A percentile compares a stretch with the other conserved stretches of the same genome.
phyloP scores from a whole-genome alignment of 768 basidiomycete genomes.

The Lactarius akahatsu region DNA sequence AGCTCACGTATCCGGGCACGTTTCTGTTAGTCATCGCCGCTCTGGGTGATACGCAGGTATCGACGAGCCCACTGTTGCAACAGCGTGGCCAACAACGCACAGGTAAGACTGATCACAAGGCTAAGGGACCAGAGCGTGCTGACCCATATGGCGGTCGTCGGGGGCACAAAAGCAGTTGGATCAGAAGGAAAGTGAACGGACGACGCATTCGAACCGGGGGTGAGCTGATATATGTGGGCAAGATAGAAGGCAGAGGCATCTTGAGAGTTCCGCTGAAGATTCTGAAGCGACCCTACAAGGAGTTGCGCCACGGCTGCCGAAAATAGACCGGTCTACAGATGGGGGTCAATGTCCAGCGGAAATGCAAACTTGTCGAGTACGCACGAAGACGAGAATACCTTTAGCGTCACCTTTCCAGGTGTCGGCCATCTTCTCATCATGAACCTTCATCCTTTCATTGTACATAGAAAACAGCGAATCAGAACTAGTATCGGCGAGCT shows the following conservation, averaged over 20 bases:
- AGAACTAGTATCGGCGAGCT: neutral
- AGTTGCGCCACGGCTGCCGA: neutral
- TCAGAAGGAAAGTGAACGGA: neutral
- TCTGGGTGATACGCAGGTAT: neutral
- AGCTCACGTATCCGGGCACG: neutral
- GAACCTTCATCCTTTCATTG: neutral
- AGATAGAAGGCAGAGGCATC: slow-evolving; percentile 6
- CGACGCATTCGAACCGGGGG: neutral
- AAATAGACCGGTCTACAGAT: slow-evolving; percentile 6
- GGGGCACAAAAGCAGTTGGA: neutral
- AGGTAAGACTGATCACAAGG: neutral
- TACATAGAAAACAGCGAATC: slow-evolving; percentile 2
- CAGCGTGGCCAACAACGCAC: neutral
- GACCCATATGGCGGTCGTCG: neutral
- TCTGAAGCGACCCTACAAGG: slow-evolving; percentile 3
- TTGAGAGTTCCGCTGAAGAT: neutral
- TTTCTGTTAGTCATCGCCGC: neutral
- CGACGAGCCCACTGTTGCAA: neutral
- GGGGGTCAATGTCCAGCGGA: neutral
- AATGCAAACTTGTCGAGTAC: neutral
- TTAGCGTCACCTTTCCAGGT: slow-evolving; percentile 7
- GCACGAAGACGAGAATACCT: slow-evolving; percentile 7
- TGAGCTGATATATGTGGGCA: slow-evolving; percentile 12
- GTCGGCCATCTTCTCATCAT: slow-evolving; percentile 5
- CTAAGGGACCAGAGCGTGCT: neutral